phyloP scores from a whole-genome alignment of 1,139 yeast genomes.

The Magnusiomyces paraingens region DNA sequence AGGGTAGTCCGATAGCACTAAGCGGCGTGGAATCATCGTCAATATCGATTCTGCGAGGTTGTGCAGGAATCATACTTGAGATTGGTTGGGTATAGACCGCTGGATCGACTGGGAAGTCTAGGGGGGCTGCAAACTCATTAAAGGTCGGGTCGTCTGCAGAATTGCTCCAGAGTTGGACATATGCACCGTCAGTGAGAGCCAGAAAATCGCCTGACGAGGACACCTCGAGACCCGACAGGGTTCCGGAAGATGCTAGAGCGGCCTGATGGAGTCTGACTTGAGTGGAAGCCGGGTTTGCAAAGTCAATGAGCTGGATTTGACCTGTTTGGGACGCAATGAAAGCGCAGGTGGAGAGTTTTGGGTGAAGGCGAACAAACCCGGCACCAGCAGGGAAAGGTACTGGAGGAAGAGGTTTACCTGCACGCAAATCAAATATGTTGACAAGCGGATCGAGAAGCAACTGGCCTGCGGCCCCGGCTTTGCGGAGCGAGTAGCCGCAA shows the following conservation, averaged over 20 bases:
- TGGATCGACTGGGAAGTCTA: constrained; percentile 45
- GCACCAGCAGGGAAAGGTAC: constrained; percentile 90
- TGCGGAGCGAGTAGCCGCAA: constrained; percentile 69
- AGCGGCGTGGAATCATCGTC: constrained; percentile 51
- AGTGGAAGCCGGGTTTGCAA: constrained; percentile 60
- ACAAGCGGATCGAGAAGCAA: constrained; percentile 72
- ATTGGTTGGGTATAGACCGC: constrained; percentile 16
- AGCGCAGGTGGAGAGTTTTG: constrained; percentile 74
- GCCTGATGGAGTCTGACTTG: constrained; percentile 38
- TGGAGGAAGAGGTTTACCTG: constrained; percentile 69
- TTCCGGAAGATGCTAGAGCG: constrained; percentile 32
- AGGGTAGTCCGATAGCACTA: constrained; percentile 77
- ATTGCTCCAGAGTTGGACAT: constrained; percentile 63
- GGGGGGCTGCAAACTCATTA: constrained; percentile 44
- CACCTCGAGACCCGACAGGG: constrained; percentile 52
- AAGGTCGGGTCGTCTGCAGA: constrained; percentile 30
- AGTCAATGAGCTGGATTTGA: constrained; percentile 78
- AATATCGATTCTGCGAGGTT: constrained; percentile 31
- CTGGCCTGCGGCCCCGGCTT: constrained; percentile 30
- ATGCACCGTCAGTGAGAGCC: constrained; percentile 57
- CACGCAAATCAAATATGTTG: constrained; percentile 71
- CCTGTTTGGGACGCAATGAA: constrained; percentile 72
- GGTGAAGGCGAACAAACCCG: constrained; percentile 74
- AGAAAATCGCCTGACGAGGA: constrained; percentile 79
- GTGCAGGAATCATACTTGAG: constrained; percentile 23